These are phyloP conservation scores for Suillus occidentalis DNA, from an alignment of 768 basidiomycete genomes.

Conservation along the genomic window DNA sequence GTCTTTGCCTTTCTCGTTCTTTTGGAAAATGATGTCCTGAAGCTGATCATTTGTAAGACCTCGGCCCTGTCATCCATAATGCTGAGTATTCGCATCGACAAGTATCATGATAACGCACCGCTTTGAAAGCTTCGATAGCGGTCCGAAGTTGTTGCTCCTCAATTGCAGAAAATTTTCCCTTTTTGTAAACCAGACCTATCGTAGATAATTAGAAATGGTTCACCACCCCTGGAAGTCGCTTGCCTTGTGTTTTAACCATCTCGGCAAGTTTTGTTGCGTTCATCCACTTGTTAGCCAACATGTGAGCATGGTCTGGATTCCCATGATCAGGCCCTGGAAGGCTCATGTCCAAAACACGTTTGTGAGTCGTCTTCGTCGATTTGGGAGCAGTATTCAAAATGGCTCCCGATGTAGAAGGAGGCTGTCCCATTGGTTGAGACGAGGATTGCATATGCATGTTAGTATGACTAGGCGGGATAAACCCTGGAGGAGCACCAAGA, in stretches of 20 bases:
- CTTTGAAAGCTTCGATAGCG: constrained; percentile 64
- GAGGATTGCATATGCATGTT: constrained; percentile 27
- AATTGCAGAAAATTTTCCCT: constrained; percentile 82
- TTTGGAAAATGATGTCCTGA: constrained; percentile 65
- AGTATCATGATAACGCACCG: constrained; percentile 39
- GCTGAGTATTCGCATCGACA: neutral
- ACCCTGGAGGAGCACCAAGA: constrained; percentile 16
- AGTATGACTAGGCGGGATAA: constrained; percentile 25
- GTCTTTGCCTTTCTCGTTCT: constrained; percentile 58
- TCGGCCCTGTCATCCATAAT: constrained; percentile 40
- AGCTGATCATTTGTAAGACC: constrained; percentile 56
- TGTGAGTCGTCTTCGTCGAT: constrained; percentile 35
- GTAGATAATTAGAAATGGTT: constrained; percentile 6
- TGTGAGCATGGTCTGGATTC: constrained; percentile 58
- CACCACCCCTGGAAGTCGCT: neutral
- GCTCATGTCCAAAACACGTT: constrained; percentile 44
- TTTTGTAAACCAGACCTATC: constrained; percentile 80
- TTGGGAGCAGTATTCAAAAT: constrained; percentile 43
- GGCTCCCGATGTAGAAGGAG: constrained; percentile 43
- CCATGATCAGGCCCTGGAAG: constrained; percentile 41
- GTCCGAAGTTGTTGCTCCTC: constrained; percentile 66
- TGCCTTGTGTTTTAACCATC: constrained; percentile 69
- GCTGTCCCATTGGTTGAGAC: constrained; percentile 41
- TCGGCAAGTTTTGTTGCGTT: constrained; percentile 66
- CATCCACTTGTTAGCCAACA: constrained; percentile 82